Base-by-base conservation (phyloP, 345 rosid species). In the Eucalyptus rudis region DNA sequence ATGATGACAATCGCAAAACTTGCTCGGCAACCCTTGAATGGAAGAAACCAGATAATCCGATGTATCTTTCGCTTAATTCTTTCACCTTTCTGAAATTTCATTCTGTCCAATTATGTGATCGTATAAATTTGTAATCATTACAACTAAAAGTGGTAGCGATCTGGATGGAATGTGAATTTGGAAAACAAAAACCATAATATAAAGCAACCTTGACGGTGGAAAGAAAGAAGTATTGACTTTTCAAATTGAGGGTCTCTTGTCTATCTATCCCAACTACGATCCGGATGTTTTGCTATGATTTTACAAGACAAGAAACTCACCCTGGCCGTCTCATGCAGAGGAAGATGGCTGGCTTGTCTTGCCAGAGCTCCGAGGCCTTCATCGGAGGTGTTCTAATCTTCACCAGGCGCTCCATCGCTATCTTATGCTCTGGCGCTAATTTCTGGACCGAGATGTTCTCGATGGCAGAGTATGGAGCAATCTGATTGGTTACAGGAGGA, bases 261-360 rank as follows among this genome's bases (percentile, higher is more conserved):
- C 80, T 68, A 68, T 68, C 43, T 68, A 68, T 31, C 43, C 43
- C 43, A 68, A 68, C 43, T 20, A 68, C 36, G 24, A 68, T 68
- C 80, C 43, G 22, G 22, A 33, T 68, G 43, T 31, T 66, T 68
- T 33, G 80, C 80, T 33, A 85, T 88, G 76, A 88, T 87, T 47
- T 89, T 59, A 68, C 22, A 33, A 16, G 43, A 68, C 80, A 86
- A 88, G 86, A 43, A 89, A 84, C 24, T 79, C 94, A 93, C 96
- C 95, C 97, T 13, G 96, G 96, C 33, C 95, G 92, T 89, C 94
- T 93, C 86, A 95, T 92, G 90, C 96, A 95, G 83, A 95, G 92
- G 59, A 95, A 91, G 43, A 94, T 87, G n/a, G 95, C 94, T 36
- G 96, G 94, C 84, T 92, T 95, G 54, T 95, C 94, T 52, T 90